These are phyloP conservation scores for Luffa aegyptiaca DNA, from an alignment of 306 rosid species.

Conservation along the genomic window DNA sequence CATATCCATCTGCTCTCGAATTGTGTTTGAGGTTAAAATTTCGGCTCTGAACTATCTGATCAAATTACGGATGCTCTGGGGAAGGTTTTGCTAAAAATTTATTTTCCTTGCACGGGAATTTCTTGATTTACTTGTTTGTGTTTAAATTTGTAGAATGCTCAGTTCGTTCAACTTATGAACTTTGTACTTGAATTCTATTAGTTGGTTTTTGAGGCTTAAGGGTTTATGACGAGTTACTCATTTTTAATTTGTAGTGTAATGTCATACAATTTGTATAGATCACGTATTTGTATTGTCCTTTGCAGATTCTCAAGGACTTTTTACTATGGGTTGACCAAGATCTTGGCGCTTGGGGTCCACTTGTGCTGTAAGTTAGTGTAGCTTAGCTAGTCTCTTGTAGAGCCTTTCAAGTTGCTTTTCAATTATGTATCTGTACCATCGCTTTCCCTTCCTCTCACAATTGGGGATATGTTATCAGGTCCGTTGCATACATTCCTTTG, in stretches of 20 bases:
- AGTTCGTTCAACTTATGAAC: not conserved
- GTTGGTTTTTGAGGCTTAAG: not conserved
- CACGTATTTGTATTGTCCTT: not conserved
- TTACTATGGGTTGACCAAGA: slow-evolving; percentile 62
- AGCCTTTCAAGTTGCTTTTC: not conserved
- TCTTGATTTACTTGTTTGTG: not conserved
- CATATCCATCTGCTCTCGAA: not conserved
- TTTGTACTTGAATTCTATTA: not conserved
- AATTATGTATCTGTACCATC: not conserved
- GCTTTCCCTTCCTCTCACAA: not conserved
- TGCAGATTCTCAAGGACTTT: slow-evolving; percentile 74
- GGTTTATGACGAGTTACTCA: not conserved
- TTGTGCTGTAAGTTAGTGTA: slow-evolving; percentile 49
- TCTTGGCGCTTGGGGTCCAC: slow-evolving; percentile 85
- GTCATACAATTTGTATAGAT: not conserved
- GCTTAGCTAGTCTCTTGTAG: not conserved
- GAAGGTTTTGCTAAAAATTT: not conserved
- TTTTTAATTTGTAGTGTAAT: not conserved
- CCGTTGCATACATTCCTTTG: slow-evolving; percentile 49
- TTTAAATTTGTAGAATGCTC: not conserved
- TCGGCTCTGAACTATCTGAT: not conserved
- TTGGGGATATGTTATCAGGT: slow-evolving; percentile 23
- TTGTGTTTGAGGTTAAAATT: not conserved
- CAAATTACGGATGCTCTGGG: not conserved
- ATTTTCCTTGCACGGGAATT: not conserved